Evolutionary conservation across 768 basidiomycete species (phyloP), one percentile per base, ranked within the genome.

Genomic region (Arthromyces matolae): DNA sequence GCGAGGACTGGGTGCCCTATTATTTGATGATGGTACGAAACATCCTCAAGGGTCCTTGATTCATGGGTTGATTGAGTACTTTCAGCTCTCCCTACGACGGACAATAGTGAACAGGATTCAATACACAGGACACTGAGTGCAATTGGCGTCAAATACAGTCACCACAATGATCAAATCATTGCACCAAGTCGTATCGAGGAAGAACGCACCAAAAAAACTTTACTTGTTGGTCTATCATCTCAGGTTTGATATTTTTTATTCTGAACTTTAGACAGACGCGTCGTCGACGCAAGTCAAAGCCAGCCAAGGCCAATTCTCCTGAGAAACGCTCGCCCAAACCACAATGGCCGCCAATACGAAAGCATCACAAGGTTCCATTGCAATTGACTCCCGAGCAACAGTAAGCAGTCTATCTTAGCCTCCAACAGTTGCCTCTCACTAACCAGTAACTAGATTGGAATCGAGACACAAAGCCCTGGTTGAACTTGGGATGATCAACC

Each of bases 131-230:
- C 79, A 0, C 69, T 90, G 14, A 75, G 71, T 47, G 71, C 73
- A 7, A 72, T 80, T 22, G 86, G 86, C 2, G 79, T 88, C 4
- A 75, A 72, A 42, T 92, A 91, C 53, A 85, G 78, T 25, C 89
- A 91, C 57, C 73, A 76, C 19, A 91, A 92, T 52, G 83, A 87
- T 44, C 77, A 84, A 16, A 70, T 91, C 12, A 69, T 92, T 12
- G 70, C 73, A 7, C 78, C 83, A 3, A 91, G 81, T 58, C 73
- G 72, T 8, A 80, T 90, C 22, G 86, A 88, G 57, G 80, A 81
- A 43, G 77, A 81, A 55, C 75, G 80, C 35, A 75, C 81, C 3
- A 76, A 73, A 49, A 74, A 71, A 18, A 75, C 76, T 13, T 62
- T 83, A 23, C 64, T 76, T 64, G 83, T 82, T 50, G 9, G 63